These are phyloP conservation scores for Lasiosphaeris hirsuta DNA, from an alignment of 495 filamentous ascomycete species.

Conservation along the genomic window DNA sequence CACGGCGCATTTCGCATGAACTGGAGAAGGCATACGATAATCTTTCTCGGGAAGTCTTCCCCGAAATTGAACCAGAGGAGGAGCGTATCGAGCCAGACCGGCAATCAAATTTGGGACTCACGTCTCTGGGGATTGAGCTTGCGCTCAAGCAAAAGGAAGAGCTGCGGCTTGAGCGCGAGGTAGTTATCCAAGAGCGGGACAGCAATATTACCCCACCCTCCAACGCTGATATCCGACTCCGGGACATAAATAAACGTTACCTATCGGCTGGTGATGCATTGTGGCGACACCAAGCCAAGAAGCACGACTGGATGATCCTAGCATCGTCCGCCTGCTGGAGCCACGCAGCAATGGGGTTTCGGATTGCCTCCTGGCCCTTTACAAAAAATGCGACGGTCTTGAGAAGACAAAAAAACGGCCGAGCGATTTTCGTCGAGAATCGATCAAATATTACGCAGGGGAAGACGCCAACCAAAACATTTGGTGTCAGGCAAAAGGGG, in stretches of 20 bases:
- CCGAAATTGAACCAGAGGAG: background rate
- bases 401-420: constrained; percentile 9
- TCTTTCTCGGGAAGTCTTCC: background rate
- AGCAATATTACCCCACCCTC: background rate
- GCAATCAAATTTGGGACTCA: background rate
- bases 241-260: background rate
- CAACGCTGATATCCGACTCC: background rate
- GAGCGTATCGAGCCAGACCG: background rate
- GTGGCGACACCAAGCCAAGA: constrained; percentile 3
- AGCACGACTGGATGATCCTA: constrained; percentile 6
- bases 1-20: background rate
- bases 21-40: background rate
- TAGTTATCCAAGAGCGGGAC: background rate
- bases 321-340: constrained; percentile 5
- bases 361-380: constrained; percentile 6
- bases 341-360: background rate
- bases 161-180: background rate
- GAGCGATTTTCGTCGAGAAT: background rate
- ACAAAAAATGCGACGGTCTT: constrained; percentile 2
- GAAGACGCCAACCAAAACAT: background rate
- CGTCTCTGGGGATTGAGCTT: background rate
- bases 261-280: constrained; percentile 6
- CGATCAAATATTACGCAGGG: constrained; percentile 1
- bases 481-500: constrained; percentile 4
- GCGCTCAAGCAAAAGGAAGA: background rate